phyloP scores from a whole-genome alignment of 1,284 basidiomycete genomes.

The Athelia psychrophila region DNA sequence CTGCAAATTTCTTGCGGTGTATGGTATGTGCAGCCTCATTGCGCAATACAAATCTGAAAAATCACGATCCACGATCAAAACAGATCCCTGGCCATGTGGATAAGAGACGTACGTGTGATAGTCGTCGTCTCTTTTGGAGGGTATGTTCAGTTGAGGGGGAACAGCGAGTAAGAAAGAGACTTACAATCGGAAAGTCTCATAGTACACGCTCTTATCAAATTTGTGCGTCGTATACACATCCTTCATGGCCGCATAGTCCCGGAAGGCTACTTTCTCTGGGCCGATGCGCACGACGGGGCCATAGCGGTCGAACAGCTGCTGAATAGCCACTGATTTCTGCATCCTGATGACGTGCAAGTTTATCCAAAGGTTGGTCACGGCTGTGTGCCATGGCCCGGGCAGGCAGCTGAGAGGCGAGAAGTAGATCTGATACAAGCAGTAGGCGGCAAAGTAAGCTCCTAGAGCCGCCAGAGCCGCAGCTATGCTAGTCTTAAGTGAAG shows the following conservation, averaged over 20 bases:
- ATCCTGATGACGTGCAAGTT: conserved; percentile 67
- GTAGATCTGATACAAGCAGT: conserved; percentile 43
- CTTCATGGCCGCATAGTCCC: conserved; percentile 60
- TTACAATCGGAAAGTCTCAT: too few species aligned
- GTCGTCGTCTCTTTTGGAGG: conserved; percentile 60
- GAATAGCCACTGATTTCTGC: conserved; percentile 66
- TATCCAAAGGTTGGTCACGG: conserved; percentile 70
- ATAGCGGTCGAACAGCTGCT: conserved; percentile 64
- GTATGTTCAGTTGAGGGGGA: conserved; percentile 9
- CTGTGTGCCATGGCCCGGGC: conserved; percentile 77
- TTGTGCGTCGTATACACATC: conserved; percentile 70
- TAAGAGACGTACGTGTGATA: conserved; percentile 83
- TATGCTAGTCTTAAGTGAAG: too few species aligned
- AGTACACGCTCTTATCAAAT: conserved; percentile 69
- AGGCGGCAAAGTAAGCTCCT: too few species aligned
- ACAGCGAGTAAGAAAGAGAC: conserved; percentile 4
- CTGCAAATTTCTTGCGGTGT: conserved; percentile 68
- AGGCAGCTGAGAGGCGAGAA: conserved; percentile 68
- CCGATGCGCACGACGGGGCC: conserved; percentile 76
- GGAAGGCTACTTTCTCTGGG: conserved; percentile 74
- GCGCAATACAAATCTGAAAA: background rate
- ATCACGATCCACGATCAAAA: too few species aligned
- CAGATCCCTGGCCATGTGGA: conserved; percentile 24
- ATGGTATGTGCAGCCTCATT: conserved; percentile 55
- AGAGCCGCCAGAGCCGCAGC: too few species aligned